These are phyloP conservation scores for Carex kokanica DNA, from an alignment of 176 grass and related monocot genomes.

Conservation along the genomic window DNA sequence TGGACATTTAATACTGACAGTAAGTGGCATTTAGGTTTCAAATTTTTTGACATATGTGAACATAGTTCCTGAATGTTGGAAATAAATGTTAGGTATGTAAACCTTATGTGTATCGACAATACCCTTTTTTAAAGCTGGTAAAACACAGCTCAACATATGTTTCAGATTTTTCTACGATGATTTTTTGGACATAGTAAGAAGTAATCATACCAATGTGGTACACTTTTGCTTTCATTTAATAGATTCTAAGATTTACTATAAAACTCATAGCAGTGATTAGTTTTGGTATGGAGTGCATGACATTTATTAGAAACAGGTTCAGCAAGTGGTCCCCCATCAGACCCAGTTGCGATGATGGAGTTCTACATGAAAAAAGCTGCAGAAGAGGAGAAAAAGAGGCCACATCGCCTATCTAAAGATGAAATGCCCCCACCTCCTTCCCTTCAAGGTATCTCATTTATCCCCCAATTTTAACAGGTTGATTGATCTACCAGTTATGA, in stretches of 20 bases:
- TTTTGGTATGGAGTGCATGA: not conserved
- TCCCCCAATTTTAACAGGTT: not conserved
- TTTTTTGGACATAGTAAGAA: not conserved
- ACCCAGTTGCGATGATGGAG: conserved; percentile 94
- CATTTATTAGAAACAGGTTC: conserved; percentile 30
- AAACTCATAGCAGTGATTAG: not conserved
- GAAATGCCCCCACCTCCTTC: conserved; percentile 98
- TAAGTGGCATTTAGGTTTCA: not conserved
- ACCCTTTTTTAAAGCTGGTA: not conserved
- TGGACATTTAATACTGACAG: not conserved
- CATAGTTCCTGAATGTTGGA: not conserved
- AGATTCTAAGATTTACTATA: not conserved
- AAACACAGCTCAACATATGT: not conserved
- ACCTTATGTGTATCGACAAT: not conserved
- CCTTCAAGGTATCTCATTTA: conserved; percentile 62
- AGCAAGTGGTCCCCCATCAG: conserved; percentile 36
- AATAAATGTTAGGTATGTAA: not conserved
- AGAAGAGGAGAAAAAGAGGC: conserved; percentile 76
- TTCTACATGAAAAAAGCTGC: conserved; percentile 95
- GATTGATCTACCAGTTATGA: not conserved
- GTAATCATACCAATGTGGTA: not conserved
- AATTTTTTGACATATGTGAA: not conserved
- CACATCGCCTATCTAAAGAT: conserved; percentile 64
- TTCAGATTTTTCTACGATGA: not conserved
- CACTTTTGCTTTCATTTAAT: not conserved